Conservation (phyloP, 2,329 filamentous ascomycete species). For the Phoma herbarum region DNA sequence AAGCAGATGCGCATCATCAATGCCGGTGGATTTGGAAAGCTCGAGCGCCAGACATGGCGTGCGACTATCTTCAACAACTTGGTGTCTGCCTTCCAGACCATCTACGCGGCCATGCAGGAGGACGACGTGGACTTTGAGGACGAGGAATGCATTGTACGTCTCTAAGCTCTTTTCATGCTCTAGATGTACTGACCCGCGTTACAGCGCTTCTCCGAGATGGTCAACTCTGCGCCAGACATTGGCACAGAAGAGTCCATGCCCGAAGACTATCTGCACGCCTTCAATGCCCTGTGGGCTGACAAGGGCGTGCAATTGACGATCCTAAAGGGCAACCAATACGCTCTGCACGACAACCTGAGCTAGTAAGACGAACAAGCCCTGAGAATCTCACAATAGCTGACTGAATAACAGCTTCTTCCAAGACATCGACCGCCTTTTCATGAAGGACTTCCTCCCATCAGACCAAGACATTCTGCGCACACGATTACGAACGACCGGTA, state of each 20-base stretch:
- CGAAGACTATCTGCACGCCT: constrained; percentile 77
- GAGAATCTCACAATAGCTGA: constrained; percentile 24
- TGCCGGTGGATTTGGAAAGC: constrained; percentile 86
- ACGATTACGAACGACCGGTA: constrained; percentile 89
- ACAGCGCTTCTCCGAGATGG: constrained; percentile 79
- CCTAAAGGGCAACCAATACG: constrained; percentile 93
- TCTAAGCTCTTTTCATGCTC: neutral
- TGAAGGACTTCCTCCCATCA: constrained; percentile 81
- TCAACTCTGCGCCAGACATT: constrained; percentile 84
- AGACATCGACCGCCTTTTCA: constrained; percentile 69
- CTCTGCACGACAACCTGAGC: constrained; percentile 91
- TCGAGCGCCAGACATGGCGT: constrained; percentile 91
- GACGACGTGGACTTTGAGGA: constrained; percentile 81
- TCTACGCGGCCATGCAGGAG: constrained; percentile 90
- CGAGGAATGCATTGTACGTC: constrained; percentile 78
- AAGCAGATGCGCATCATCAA: constrained; percentile 99
- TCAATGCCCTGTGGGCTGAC: constrained; percentile 86
- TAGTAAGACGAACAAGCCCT: constrained; percentile 70
- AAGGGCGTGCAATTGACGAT: constrained; percentile 86
- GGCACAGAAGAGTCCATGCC: constrained; percentile 83
- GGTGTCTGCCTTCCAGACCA: constrained; percentile 88
- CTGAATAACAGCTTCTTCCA: constrained; percentile 74
- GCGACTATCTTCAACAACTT: constrained; percentile 96
- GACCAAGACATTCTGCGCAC: constrained; percentile 95
- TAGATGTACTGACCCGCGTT: constrained; percentile 15